Evolutionary conservation across 345 rosid genomes (phyloP).

Genomic region (Citrus glauca): DNA sequence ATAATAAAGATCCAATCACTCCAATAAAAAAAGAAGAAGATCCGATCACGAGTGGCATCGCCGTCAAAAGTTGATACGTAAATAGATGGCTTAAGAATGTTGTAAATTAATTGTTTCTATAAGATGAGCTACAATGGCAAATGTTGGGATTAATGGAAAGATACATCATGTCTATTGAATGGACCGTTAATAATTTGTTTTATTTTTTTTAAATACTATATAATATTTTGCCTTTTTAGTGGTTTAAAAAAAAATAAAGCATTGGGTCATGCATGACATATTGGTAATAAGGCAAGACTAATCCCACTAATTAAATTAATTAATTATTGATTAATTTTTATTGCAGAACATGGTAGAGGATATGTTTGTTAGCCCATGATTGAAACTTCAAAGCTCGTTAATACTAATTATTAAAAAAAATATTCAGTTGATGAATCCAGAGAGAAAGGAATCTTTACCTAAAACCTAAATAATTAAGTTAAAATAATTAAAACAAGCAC

Average conservation of each 20-base stretch:
- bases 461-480: not conserved
- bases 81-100: not conserved
- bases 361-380: constrained; percentile 18
- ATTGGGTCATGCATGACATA: constrained; percentile 21
- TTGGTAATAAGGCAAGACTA: not conserved
- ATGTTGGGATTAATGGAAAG: not conserved
- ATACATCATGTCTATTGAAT: not conserved
- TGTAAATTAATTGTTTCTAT: not conserved
- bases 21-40: not conserved
- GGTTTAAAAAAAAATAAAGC: not conserved
- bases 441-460: constrained; percentile 4
- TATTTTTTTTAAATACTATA: not conserved
- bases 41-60: not conserved
- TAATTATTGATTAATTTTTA: not conserved
- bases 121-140: not conserved
- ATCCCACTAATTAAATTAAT: not conserved
- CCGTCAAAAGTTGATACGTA: constrained; percentile 6
- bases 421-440: not conserved
- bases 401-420: not conserved
- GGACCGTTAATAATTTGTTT: not conserved
- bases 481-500: not conserved
- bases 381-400: not conserved
- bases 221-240: not conserved
- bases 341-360: not conserved
- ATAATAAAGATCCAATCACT: not conserved